Conservation (phyloP, 192 early-diverging fungal species). For the Mortierella claussenii region DNA sequence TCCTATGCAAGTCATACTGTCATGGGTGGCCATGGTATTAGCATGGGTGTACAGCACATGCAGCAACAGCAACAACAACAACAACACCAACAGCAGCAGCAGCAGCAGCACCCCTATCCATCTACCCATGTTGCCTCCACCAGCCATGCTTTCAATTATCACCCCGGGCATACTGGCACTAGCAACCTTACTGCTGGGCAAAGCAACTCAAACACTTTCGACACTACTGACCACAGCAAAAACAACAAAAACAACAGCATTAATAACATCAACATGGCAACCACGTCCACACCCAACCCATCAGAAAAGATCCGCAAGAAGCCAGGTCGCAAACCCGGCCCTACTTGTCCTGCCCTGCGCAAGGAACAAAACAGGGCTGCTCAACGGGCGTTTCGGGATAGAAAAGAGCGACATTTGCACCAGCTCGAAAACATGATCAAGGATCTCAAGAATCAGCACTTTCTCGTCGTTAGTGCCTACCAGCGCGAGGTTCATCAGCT, state of each 20-base stretch:
- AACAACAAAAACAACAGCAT: slow-evolving; percentile 7
- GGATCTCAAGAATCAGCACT: slow-evolving; percentile 68
- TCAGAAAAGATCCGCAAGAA: slow-evolving; percentile 28
- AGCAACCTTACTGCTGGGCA: background rate
- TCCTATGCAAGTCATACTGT: slow-evolving; percentile 2
- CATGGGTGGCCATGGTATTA: background rate
- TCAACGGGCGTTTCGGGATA: slow-evolving; percentile 89
- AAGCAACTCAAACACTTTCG: background rate
- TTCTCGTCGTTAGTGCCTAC: slow-evolving; percentile 46
- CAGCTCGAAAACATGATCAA: slow-evolving; percentile 80
- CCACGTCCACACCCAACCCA: slow-evolving; percentile 1
- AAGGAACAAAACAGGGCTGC: slow-evolving; percentile 89
- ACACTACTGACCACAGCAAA: background rate
- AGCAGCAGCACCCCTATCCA: too few relatives aligned
- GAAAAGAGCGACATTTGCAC: slow-evolving; percentile 80
- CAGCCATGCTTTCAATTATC: too few relatives aligned
- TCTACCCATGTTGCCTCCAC: too few relatives aligned
- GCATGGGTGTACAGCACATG: background rate
- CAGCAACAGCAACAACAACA: background rate
- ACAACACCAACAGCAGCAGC: background rate
- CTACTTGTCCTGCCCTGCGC: slow-evolving; percentile 62
- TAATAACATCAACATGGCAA: slow-evolving; percentile 11
- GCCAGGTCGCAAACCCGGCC: slow-evolving; percentile 63
- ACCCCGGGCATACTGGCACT: background rate
- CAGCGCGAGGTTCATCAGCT: slow-evolving; percentile 50